Evolutionary conservation across 306 rosid species (phyloP), one percentile per base, ranked within the genome.

Genomic region (Vicia faba): DNA sequence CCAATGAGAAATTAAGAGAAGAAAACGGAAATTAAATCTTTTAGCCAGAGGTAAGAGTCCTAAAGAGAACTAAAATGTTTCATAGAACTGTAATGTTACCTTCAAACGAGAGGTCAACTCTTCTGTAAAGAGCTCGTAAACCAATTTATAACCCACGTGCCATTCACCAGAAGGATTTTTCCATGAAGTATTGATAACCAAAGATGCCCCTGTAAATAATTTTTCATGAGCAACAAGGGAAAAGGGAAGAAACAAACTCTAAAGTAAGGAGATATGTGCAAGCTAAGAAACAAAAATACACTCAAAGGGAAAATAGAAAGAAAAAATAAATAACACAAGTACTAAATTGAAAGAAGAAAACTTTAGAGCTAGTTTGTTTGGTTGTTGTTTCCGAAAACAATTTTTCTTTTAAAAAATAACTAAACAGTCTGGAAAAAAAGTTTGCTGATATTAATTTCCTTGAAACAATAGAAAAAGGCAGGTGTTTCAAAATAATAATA

Each of bases 111-210:
- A 80, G 68, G 81, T 85, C 87, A 93, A 72, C 12, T 78, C 79
- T 25, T 74, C 80, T 0, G 97, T 93, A 58, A 93, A 93, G 70
- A 93, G 80, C 81, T 90, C 97, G 82, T 93, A 93, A 44, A 88
- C 84, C 72, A 88, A 77, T 80, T 88, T 93, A 82, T 62, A 86
- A 71, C 99, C 99, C 70, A 90, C 96, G 19, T 66, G 97, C 99
- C 99, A 93, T 77, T 90, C 97, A 61, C 99, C 97, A 64, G 97
- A 86, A 68, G 99, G 97, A 80, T 93, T 93, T 77, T 85, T 85
- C 99, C 99, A 93, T 8, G 87, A 83, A 60, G 86, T 75, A 80
- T 90, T 86, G 63, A 93, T 78, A 61, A 67, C 68, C 88, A 93
- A 77, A 73, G 88, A 76, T 62, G 88, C 74, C 49, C 99, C 99